phyloP scores from a whole-genome alignment of 192 early-diverging fungal genomes.

The Umbelopsis sp. region DNA sequence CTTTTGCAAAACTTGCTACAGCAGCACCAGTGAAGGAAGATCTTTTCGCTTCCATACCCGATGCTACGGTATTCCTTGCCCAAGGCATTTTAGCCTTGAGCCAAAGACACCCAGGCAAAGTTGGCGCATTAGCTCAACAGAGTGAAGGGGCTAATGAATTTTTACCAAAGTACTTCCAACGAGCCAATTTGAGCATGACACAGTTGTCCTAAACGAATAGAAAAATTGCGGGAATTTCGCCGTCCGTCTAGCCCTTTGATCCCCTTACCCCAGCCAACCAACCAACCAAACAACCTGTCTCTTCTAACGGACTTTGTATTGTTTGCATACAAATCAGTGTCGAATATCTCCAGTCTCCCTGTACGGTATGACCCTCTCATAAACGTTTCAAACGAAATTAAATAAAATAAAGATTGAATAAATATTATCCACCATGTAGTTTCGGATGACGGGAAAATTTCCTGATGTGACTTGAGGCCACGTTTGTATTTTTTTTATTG shows the following conservation, averaged over 20 bases:
- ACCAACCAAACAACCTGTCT: too few species aligned
- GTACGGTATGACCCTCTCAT: too few species aligned
- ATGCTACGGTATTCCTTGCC: constrained; percentile 51
- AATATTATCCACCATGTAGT: too few species aligned
- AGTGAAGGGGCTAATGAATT: constrained; percentile 21
- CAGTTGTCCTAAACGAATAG: constrained; percentile 20
- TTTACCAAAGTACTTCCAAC: constrained; percentile 32
- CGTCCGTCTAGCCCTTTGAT: not conserved
- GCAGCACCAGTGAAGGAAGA: constrained; percentile 66
- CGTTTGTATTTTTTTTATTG: not conserved
- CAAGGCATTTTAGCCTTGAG: constrained; percentile 52
- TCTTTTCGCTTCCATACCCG: constrained; percentile 42
- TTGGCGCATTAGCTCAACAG: not conserved
- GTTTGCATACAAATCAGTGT: too few species aligned
- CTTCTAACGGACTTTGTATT: too few species aligned
- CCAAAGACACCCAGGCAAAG: constrained; percentile 38
- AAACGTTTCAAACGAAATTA: too few species aligned
- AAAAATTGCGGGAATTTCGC: not conserved
- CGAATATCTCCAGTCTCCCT: too few species aligned
- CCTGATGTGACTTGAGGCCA: too few species aligned
- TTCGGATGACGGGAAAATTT: too few species aligned
- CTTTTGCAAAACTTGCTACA: constrained; percentile 78
- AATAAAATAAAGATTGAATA: too few species aligned
- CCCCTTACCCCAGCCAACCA: too few species aligned
- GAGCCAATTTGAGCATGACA: constrained; percentile 22